A percentile compares a stretch with the other conserved stretches of the same genome.
phyloP scores from a whole-genome alignment of 2,329 filamentous ascomycete species.

The Trichoderma koningiopsis region DNA sequence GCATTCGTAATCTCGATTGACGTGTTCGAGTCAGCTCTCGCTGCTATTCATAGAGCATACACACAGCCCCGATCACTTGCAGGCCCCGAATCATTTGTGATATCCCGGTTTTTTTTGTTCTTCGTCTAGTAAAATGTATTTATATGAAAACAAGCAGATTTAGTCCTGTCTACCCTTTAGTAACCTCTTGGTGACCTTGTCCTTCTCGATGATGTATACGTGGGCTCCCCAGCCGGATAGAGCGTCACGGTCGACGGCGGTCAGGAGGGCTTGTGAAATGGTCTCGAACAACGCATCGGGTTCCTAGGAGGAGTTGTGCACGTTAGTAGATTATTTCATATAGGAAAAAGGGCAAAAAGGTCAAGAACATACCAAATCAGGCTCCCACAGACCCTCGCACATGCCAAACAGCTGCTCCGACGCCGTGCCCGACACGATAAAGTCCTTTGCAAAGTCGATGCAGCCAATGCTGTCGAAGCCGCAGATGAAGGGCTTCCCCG shows the following conservation, averaged over 20 bases:
- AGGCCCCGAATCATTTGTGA: background rate
- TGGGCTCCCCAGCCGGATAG: slow-evolving; percentile 97
- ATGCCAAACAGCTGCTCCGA: slow-evolving; percentile 98
- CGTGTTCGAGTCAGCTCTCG: slow-evolving; percentile 24
- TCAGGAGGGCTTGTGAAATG: slow-evolving; percentile 91
- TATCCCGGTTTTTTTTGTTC: slow-evolving; percentile 11
- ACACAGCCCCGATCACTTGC: slow-evolving; percentile 3
- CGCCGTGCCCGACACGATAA: slow-evolving; percentile 95
- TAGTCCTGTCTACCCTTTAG: slow-evolving; percentile 59
- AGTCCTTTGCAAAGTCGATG: slow-evolving; percentile 99
- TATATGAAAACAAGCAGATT: background rate
- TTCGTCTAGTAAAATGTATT: slow-evolving; percentile 1
- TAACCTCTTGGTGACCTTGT: slow-evolving; percentile 98
- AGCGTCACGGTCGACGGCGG: slow-evolving; percentile 94
- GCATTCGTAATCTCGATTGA: background rate
- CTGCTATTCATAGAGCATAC: slow-evolving; percentile 29
- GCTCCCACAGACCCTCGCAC: slow-evolving; percentile 97
- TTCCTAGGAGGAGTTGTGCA: slow-evolving; percentile 50
- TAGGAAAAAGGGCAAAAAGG: background rate
- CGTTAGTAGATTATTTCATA: too few relatives aligned
- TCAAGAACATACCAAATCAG: slow-evolving; percentile 73
- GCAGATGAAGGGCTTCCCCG: slow-evolving; percentile 94
- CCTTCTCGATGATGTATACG: slow-evolving; percentile 99
- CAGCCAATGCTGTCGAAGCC: slow-evolving; percentile 99
- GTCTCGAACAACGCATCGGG: slow-evolving; percentile 98